These are phyloP conservation scores for Davidsoniella virescens DNA, from an alignment of 2,329 filamentous ascomycete genomes.

Conservation along the genomic window DNA sequence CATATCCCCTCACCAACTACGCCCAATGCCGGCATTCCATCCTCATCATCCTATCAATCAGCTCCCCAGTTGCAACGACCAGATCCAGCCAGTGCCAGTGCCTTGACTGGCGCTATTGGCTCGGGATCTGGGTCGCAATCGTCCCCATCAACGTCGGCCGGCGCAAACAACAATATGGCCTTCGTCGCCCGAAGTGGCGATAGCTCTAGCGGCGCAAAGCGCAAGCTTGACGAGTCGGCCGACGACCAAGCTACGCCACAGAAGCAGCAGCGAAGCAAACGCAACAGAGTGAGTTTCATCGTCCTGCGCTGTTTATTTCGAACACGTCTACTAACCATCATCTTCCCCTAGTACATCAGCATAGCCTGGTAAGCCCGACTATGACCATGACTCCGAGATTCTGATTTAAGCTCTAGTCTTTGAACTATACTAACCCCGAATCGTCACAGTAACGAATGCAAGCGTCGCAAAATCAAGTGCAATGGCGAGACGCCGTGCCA, in stretches of 20 bases:
- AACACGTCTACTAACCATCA: neutral
- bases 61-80: neutral
- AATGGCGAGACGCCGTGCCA: slow-evolving; percentile 54
- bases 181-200: neutral
- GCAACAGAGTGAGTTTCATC: slow-evolving; percentile 34
- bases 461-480: slow-evolving; percentile 60
- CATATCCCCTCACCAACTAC: neutral
- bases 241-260: slow-evolving; percentile 24
- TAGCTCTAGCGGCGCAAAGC: slow-evolving; percentile 17
- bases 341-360: slow-evolving; percentile 34
- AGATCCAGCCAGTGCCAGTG: neutral
- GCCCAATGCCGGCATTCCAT: slow-evolving; percentile 1
- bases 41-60: slow-evolving; percentile 1
- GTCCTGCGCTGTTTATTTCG: neutral
- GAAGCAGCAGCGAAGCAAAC: slow-evolving; percentile 42
- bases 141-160: neutral
- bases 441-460: slow-evolving; percentile 48
- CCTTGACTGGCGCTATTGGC: neutral
- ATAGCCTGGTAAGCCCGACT: slow-evolving; percentile 37
- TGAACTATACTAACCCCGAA: neutral
- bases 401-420: slow-evolving; percentile 6
- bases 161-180: neutral
- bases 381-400: slow-evolving; percentile 6
- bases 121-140: neutral
- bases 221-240: slow-evolving; percentile 21